A percentile compares a stretch with the other conserved stretches of the same genome.
phyloP scores from a whole-genome alignment of 1,284 basidiomycete species.

The Cutaneotrichosporon dermatis region DNA sequence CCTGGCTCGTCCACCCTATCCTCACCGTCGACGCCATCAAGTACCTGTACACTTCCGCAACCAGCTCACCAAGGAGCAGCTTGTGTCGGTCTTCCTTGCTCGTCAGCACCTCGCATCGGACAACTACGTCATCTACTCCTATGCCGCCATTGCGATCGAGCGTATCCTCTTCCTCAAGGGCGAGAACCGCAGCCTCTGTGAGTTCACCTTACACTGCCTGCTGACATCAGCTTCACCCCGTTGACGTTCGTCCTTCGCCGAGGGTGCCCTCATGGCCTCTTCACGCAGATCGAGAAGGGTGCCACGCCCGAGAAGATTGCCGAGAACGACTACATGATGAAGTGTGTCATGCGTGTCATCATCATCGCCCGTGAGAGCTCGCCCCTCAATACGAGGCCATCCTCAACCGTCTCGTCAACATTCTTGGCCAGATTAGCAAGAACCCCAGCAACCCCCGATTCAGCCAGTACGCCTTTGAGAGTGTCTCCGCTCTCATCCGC shows the following conservation, averaged over 20 bases:
- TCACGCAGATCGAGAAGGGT: slow-evolving; percentile 77
- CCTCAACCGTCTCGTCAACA: slow-evolving; percentile 69
- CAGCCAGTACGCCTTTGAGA: slow-evolving; percentile 96
- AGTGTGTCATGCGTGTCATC: slow-evolving; percentile 91
- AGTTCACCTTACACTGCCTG: slow-evolving; percentile 34
- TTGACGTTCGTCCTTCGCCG: slow-evolving; percentile 77
- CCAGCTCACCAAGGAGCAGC: slow-evolving; percentile 93
- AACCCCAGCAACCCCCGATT: slow-evolving; percentile 98
- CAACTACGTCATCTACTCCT: slow-evolving; percentile 72
- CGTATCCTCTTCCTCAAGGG: slow-evolving; percentile 82
- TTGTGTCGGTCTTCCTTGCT: slow-evolving; percentile 89
- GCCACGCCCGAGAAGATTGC: slow-evolving; percentile 87
- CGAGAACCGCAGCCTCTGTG: slow-evolving; percentile 61
- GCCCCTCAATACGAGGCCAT: slow-evolving; percentile 64
- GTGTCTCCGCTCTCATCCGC: slow-evolving; percentile 82
- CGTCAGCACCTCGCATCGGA: slow-evolving; percentile 73
- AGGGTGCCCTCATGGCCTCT: slow-evolving; percentile 70
- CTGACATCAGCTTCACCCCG: slow-evolving; percentile 64
- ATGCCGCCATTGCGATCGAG: slow-evolving; percentile 67
- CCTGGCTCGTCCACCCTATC: slow-evolving; percentile 74
- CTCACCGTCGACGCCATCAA: slow-evolving; percentile 94
- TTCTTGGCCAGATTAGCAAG: slow-evolving; percentile 81
- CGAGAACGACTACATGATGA: slow-evolving; percentile 98
- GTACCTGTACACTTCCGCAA: slow-evolving; percentile 88
- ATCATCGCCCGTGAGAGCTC: slow-evolving; percentile 75